Base-by-base conservation (phyloP, 306 rosid species). In the Trifolium pratense region DNA sequence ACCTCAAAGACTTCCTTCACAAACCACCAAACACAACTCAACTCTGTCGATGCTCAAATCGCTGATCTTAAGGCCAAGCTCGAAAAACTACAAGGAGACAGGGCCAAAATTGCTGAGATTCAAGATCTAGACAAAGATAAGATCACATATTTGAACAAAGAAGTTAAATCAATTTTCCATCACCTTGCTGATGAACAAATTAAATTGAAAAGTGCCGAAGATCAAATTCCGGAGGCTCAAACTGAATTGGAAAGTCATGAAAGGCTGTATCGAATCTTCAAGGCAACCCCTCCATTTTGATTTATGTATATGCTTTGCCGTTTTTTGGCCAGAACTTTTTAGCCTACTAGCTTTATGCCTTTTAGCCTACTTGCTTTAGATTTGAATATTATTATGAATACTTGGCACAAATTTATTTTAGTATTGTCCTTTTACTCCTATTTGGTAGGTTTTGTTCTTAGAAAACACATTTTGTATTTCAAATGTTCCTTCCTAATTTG, bases 1-100 rank as follows among this genome's bases (percentile, higher is more conserved):
- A 9, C 59, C 59, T 18, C 29, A 1, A 21, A 52, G 6, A 52
- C 59, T 52, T 52, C 29, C 0, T 9, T 52, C 59, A 18, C 59
- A 52, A 1, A 52, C 59, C 59, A 52, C 1, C 59, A 52, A 18
- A 52, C 59, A 20, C 29, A 52, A 18, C 29, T 3, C 29, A 52
- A 52, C 29, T 52, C 59, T 52, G 13, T 52, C 9, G 59, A 52
- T 4, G 59, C 14, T 52, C 29, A 18, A 2, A 52, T 52, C 18
- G 58, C 58, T 52, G 58, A 52, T 52, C 58, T 52, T 52, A 52
- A 52, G 18, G 58, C 58, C 26, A 48, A 48, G 17, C 53, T 48
- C 15, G 53, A 48, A 48, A 48, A 48, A 48, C 53, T 48, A 15
- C 20, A 48, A 48, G 20, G 3, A 5, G 53, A 48, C 9, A 48